These are phyloP conservation scores for Priceomyces fermenticarens DNA, from an alignment of 805 yeast species.

Conservation along the genomic window DNA sequence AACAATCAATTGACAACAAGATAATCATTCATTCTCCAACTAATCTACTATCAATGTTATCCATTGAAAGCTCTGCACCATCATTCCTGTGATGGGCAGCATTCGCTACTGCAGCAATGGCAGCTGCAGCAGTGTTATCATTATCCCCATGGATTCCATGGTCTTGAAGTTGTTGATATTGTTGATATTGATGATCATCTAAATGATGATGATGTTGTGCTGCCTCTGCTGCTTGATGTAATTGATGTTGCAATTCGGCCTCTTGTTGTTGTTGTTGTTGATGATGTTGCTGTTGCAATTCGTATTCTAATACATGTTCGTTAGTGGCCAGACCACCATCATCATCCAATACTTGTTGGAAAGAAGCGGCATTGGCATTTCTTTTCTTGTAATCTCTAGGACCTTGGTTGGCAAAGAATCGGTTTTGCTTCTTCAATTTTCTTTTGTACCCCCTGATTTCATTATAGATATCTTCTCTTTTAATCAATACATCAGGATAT, in stretches of 20 bases:
- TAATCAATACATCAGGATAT: constrained; percentile 52
- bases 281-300: constrained; percentile 17
- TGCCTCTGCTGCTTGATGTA: constrained; percentile 22
- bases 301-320: constrained; percentile 15
- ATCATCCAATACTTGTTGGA: constrained; percentile 20
- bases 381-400: constrained; percentile 19
- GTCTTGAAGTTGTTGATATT: constrained; percentile 26
- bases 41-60: constrained; percentile 42
- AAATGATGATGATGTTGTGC: constrained; percentile 22
- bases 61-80: constrained; percentile 36
- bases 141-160: constrained; percentile 16
- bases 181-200: constrained; percentile 23
- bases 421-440: constrained; percentile 41
- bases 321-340: constrained; percentile 15
- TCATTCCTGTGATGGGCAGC: constrained; percentile 24
- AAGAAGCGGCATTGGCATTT: constrained; percentile 24
- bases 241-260: constrained; percentile 23
- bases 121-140: constrained; percentile 33
- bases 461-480: constrained; percentile 57
- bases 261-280: constrained; percentile 16
- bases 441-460: constrained; percentile 56
- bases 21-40: constrained; percentile 33
- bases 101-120: constrained; percentile 39
- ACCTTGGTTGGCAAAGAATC: constrained; percentile 17
- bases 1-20: not conserved